A percentile compares a stretch with the other conserved stretches of the same genome.
Conservation (phyloP, 2,329 filamentous ascomycete species). For the Exophiala xenobiotica region DNA sequence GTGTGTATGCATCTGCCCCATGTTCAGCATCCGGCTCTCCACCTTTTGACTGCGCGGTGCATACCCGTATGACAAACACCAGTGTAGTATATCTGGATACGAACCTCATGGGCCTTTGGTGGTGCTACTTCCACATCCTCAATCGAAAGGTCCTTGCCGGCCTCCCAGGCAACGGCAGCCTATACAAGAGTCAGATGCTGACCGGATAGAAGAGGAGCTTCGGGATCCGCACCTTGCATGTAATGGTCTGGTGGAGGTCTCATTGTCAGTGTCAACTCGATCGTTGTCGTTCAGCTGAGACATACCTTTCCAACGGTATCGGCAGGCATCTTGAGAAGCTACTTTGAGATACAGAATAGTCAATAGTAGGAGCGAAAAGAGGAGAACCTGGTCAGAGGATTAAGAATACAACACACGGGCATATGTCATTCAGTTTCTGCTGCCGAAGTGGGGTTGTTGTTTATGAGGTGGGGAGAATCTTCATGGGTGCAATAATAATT, state of each 20-base stretch:
- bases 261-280: conserved; percentile 6
- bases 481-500: neutral
- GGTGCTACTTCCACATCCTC: conserved; percentile 92
- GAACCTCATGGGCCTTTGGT: conserved; percentile 88
- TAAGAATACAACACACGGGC: neutral
- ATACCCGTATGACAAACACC: conserved; percentile 97
- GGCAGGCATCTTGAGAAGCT: conserved; percentile 25
- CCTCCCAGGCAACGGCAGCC: conserved; percentile 97
- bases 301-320: conserved; percentile 31
- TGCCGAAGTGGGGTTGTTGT: conserved; percentile 11
- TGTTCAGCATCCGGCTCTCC: conserved; percentile 16
- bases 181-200: conserved; percentile 34
- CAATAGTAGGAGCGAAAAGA: neutral
- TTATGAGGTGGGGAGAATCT: conserved; percentile 4
- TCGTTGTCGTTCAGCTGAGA: neutral
- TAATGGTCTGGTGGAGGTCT: conserved; percentile 69
- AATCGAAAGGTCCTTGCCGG: conserved; percentile 81
- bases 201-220: conserved; percentile 17
- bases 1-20: conserved; percentile 77
- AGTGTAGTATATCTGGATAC: conserved; percentile 95
- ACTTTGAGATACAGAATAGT: neutral
- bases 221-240: conserved; percentile 64
- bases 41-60: conserved; percentile 26
- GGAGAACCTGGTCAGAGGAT: neutral
- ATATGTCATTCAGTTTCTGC: neutral